Evolutionary conservation across 2,329 filamentous ascomycete species (phyloP).

Genomic region (Alternaria longipes): DNA sequence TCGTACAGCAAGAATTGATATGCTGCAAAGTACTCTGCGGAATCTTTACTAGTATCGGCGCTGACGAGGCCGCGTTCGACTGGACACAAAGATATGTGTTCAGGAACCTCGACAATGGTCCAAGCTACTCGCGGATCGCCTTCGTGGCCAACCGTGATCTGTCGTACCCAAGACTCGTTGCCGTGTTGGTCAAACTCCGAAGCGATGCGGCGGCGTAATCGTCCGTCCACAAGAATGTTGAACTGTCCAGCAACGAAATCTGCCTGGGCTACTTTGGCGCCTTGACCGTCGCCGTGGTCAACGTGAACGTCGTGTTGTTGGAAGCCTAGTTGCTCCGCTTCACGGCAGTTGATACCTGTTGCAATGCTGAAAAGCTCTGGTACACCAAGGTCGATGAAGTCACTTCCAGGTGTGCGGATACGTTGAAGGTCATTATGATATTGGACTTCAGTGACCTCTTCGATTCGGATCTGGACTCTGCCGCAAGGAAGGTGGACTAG

Average conservation of each 20-base stretch:
- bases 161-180: constrained; percentile 15
- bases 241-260: constrained; percentile 17
- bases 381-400: constrained; percentile 15
- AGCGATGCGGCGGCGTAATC: constrained; percentile 15
- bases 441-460: constrained; percentile 24
- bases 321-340: constrained; percentile 28
- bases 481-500: constrained; percentile 20
- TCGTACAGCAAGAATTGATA: constrained; percentile 29
- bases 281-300: constrained; percentile 28
- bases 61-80: constrained; percentile 7
- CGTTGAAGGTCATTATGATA: constrained; percentile 22
- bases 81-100: constrained; percentile 9
- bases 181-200: constrained; percentile 15
- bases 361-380: constrained; percentile 17
- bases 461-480: constrained; percentile 25
- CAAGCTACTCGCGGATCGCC: constrained; percentile 12
- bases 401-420: constrained; percentile 25
- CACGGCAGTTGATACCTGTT: constrained; percentile 20
- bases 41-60: constrained; percentile 17
- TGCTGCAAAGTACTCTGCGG: constrained; percentile 24
- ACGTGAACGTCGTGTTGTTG: constrained; percentile 25
- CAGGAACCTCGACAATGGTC: constrained; percentile 16
- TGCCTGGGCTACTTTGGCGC: constrained; percentile 17
- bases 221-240: constrained; percentile 15
- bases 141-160: constrained; percentile 15